Percentiles rank a stretch among this genome's conserved stretches.
Evolutionary conservation across 2,329 filamentous ascomycete genomes (phyloP).

Genomic region (Colletotrichum tabaci): DNA sequence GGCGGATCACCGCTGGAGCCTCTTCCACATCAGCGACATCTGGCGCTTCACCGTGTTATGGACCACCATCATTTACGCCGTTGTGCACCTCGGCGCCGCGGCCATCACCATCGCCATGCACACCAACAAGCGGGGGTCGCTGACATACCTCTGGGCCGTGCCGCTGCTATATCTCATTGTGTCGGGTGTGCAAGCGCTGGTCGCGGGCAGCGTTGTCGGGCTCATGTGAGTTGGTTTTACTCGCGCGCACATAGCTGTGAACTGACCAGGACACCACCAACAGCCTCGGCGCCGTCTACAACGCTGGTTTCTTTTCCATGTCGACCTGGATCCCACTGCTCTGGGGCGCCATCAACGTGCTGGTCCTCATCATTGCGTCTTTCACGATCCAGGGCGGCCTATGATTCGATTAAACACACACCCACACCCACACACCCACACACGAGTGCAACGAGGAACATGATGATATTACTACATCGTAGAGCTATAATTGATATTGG

Average conservation of each 20-base stretch:
- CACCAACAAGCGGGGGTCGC: conserved; percentile 68
- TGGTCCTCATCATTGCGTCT: conserved; percentile 87
- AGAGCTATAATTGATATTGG: conserved; percentile 35
- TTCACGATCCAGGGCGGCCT: conserved; percentile 94
- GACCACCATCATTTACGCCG: conserved; percentile 84
- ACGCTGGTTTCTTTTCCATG: conserved; percentile 88
- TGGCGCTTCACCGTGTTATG: conserved; percentile 91
- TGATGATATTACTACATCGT: conserved; percentile 29
- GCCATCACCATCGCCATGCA: conserved; percentile 82
- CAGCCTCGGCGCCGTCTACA: conserved; percentile 85
- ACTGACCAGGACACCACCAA: too few species aligned
- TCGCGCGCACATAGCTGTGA: too few species aligned
- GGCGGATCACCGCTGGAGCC: conserved; percentile 64
- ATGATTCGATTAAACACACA: conserved; percentile 58
- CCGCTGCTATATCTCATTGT: conserved; percentile 80
- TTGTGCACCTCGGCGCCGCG: conserved; percentile 81
- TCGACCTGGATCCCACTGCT: conserved; percentile 94
- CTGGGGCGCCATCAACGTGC: conserved; percentile 87
- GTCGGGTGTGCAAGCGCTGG: conserved; percentile 81
- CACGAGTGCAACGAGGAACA: neutral
- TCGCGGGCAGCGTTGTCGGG: conserved; percentile 87
- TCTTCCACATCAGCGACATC: conserved; percentile 83
- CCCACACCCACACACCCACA: neutral
- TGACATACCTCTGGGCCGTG: conserved; percentile 78
- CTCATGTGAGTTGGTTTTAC: conserved; percentile 73